Conservation (phyloP, 345 rosid species). For the Syzygium aromaticum region DNA sequence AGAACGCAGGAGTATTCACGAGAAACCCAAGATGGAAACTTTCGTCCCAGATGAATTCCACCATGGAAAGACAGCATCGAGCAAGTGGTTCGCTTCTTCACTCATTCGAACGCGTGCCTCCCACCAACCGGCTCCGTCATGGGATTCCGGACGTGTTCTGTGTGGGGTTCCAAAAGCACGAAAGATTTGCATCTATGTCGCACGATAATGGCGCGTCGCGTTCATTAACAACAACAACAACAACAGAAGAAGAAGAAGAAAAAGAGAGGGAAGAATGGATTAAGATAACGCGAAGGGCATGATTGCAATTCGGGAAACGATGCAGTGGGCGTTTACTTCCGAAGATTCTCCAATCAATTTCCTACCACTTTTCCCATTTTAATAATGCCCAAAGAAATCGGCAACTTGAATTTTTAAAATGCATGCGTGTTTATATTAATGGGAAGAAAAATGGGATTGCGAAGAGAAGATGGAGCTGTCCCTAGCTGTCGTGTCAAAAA, state of each 20-base stretch:
- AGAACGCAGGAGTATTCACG: background rate
- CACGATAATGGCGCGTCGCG: background rate
- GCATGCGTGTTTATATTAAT: background rate
- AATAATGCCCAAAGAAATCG: background rate
- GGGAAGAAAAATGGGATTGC: background rate
- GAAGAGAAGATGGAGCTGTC: background rate
- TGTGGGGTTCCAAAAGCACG: background rate
- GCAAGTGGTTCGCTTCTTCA: background rate
- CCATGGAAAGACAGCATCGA: background rate
- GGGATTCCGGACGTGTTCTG: background rate
- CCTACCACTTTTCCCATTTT: background rate
- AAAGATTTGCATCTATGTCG: background rate
- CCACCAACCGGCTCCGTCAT: background rate
- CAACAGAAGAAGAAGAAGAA: background rate
- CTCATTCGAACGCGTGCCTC: background rate
- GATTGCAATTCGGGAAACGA: background rate
- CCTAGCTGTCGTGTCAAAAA: background rate
- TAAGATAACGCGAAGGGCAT: background rate
- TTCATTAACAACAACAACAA: background rate
- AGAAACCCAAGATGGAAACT: background rate
- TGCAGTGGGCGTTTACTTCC: background rate
- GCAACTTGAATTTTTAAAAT: background rate
- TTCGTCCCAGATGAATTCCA: no score
- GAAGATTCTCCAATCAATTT: background rate
- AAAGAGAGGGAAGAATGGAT: background rate